Conservation (phyloP, 2,329 filamentous ascomycete species). For the Aspergillus udagawae region DNA sequence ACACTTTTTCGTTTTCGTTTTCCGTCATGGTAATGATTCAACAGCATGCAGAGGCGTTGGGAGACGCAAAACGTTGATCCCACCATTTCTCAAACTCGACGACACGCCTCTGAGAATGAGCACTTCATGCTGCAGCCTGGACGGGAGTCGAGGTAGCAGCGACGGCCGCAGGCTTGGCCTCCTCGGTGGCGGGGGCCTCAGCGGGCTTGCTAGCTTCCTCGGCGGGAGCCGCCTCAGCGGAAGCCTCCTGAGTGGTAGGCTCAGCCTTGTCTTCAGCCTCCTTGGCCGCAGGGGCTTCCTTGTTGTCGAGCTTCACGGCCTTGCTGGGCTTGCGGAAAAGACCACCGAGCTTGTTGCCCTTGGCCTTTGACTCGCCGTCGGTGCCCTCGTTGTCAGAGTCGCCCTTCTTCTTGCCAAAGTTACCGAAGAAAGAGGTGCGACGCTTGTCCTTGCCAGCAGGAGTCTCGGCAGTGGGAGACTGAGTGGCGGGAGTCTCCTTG, state of each 20-base stretch:
- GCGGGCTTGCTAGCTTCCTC: conserved; percentile 25
- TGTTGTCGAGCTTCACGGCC: conserved; percentile 41
- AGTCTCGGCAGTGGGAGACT: conserved; percentile 29
- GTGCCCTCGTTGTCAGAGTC: conserved; percentile 45
- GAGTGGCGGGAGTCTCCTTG: conserved; percentile 28
- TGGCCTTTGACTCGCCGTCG: conserved; percentile 44
- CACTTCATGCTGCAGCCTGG: conserved; percentile 42
- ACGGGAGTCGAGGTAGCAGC: conserved; percentile 32
- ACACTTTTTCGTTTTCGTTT: conserved; percentile 5
- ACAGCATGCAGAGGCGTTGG: conserved; percentile 20
- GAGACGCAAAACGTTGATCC: conserved; percentile 31
- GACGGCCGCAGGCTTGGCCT: conserved; percentile 32
- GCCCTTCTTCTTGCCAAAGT: conserved; percentile 50
- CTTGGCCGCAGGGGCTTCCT: conserved; percentile 29
- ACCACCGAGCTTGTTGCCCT: conserved; percentile 43
- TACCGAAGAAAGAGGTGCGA: conserved; percentile 52
- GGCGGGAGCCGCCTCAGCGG: conserved; percentile 21
- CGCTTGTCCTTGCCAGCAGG: conserved; percentile 45
- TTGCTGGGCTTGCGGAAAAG: conserved; percentile 49
- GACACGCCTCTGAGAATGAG: conserved; percentile 26
- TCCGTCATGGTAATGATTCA: conserved; percentile 11
- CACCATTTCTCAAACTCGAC: conserved; percentile 42
- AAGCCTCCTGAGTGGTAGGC: conserved; percentile 24
- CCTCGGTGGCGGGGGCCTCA: conserved; percentile 26
- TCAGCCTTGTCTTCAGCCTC: conserved; percentile 31